These are phyloP conservation scores for Phaeosphaeriaceae sp. DNA, from an alignment of 2,329 filamentous ascomycete species.

Conservation along the genomic window DNA sequence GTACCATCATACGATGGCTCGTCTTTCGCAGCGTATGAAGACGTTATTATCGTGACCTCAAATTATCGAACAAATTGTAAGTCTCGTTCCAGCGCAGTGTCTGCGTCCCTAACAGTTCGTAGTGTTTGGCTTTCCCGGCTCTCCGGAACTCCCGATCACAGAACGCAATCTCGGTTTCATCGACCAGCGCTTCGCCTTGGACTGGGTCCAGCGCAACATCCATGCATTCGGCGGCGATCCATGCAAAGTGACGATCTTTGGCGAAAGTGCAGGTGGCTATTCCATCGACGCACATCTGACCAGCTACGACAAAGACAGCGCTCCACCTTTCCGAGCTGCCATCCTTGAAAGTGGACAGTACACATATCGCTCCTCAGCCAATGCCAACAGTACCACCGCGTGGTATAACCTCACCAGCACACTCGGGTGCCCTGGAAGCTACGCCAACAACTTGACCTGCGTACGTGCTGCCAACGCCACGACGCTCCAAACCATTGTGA, in stretches of 20 bases:
- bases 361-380: constrained; percentile 23
- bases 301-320: constrained; percentile 26
- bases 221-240: constrained; percentile 58
- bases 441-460: constrained; percentile 28
- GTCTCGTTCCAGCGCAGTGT: background rate
- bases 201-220: constrained; percentile 62
- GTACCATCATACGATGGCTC: constrained; percentile 31
- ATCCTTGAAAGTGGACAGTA: constrained; percentile 38
- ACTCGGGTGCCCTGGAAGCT: constrained; percentile 28
- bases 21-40: constrained; percentile 37
- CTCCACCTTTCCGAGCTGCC: constrained; percentile 36
- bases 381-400: constrained; percentile 12
- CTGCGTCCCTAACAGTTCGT: background rate
- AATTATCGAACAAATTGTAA: constrained; percentile 43
- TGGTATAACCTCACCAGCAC: constrained; percentile 31
- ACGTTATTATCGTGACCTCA: constrained; percentile 35
- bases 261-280: constrained; percentile 35
- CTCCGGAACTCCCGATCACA: constrained; percentile 26
- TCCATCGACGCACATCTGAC: constrained; percentile 37
- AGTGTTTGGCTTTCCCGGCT: constrained; percentile 40
- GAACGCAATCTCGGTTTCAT: constrained; percentile 60
- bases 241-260: constrained; percentile 57
- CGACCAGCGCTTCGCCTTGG: constrained; percentile 62
- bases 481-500: constrained; percentile 24
- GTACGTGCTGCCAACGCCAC: constrained; percentile 26